Evolutionary conservation across 768 basidiomycete species (phyloP), one percentile per base, ranked within the genome.

Genomic region (Mycena pura): DNA sequence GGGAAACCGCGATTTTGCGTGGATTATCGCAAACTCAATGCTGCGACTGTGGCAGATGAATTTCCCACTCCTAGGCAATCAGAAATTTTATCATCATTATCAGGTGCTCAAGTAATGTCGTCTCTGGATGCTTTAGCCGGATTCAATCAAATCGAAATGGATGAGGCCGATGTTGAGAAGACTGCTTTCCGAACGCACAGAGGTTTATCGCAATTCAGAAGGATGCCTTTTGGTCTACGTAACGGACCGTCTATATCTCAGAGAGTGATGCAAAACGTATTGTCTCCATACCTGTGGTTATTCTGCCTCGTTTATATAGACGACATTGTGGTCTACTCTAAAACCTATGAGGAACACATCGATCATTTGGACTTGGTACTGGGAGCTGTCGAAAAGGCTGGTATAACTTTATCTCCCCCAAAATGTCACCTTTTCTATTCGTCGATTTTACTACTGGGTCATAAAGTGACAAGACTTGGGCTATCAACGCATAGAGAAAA

Each of bases 331-430:
- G 22, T 50, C 3, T 50, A 29, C 22, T 50, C 49, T 1, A 8
- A 15, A 13, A 25, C 4, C 13, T 25, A 38, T 6, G 34, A 50
- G 14, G 49, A 50, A 1, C 49, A 50, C 34, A 38, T 50, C 2
- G 49, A 24, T 1, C 49, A 50, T 24, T 17, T 50, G 21, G 49
- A 50, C 25, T 15, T 44, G 25, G 67, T 71, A 3, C 46, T 69
- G 1, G 19, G 41, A 36, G 69, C 66, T 0, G 64, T 74, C 28
- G 65, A 27, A 19, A 50, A 52, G 5, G 17, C 57, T 3, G 57
- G 48, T n/a, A n/a, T 59, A 5, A 59, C 47, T 21, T 21, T 51
- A 10, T 51, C 57, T 3, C 21, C 59, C 2, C 19, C 2, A 4
- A 61, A 61, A 15, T 55, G 59, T 17, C 41, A 54, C n/a, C 22